These are phyloP conservation scores for Lyophyllum decastes DNA, from an alignment of 768 basidiomycete species.

Conservation along the genomic window DNA sequence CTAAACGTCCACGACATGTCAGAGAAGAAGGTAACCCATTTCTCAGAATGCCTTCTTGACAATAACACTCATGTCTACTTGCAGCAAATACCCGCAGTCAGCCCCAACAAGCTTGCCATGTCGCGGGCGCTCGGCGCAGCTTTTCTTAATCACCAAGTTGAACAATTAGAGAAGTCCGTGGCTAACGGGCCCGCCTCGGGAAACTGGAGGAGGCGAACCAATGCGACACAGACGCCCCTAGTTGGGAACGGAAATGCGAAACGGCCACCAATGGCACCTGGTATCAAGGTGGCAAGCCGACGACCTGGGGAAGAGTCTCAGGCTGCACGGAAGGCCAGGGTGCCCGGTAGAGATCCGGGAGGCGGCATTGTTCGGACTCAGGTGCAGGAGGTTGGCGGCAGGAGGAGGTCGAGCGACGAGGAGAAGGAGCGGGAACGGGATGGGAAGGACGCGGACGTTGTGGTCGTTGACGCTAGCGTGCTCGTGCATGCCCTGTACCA, in stretches of 20 bases:
- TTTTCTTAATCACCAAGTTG: slow-evolving; percentile 85
- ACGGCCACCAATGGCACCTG: slow-evolving; percentile 33
- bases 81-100: slow-evolving; percentile 27
- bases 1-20: slow-evolving; percentile 2
- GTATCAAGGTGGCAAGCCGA: slow-evolving; percentile 33
- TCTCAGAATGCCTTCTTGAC: not conserved
- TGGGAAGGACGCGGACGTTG: slow-evolving; percentile 68
- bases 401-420: slow-evolving; percentile 32
- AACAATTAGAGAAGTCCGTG: slow-evolving; percentile 82
- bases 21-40: slow-evolving; percentile 11
- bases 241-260: slow-evolving; percentile 24
- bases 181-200: slow-evolving; percentile 50
- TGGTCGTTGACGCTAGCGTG: slow-evolving; percentile 82
- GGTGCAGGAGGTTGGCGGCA: slow-evolving; percentile 17
- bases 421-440: slow-evolving; percentile 22
- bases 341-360: slow-evolving; percentile 5
- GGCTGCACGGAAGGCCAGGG: slow-evolving; percentile 18
- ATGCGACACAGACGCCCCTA: slow-evolving; percentile 3
- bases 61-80: not conserved
- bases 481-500: slow-evolving; percentile 76
- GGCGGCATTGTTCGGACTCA: slow-evolving; percentile 9
- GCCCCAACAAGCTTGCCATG: slow-evolving; percentile 71
- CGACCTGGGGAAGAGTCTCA: slow-evolving; percentile 24
- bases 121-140: slow-evolving; percentile 86
- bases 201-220: slow-evolving; percentile 59